phyloP scores from a whole-genome alignment of 169 alveolate species.

The Cryptosporidium parvum region DNA sequence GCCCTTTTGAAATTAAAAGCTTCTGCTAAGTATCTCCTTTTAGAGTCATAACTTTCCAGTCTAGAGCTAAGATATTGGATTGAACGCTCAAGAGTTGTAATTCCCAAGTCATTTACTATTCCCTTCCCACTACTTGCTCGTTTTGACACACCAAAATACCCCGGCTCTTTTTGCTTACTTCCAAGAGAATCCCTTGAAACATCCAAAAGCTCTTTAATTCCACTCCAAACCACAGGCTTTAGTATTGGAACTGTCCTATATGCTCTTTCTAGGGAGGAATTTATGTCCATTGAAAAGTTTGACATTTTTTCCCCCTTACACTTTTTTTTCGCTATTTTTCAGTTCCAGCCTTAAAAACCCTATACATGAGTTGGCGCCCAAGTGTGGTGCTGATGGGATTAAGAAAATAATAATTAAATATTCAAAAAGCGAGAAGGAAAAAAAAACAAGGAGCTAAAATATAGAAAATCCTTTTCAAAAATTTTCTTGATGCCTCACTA shows the following conservation, averaged over 20 bases:
- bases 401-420: background rate
- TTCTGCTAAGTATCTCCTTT: slow-evolving; percentile 33
- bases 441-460: background rate
- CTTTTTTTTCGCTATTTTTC: background rate
- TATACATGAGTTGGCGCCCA: slow-evolving; percentile 45
- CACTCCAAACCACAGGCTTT: slow-evolving; percentile 64
- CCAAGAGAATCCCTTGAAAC: slow-evolving; percentile 31
- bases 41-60: slow-evolving; percentile 55
- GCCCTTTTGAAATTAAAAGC: slow-evolving; percentile 43
- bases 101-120: slow-evolving; percentile 43
- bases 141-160: background rate
- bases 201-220: slow-evolving; percentile 50
- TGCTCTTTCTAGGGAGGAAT: slow-evolving; percentile 70
- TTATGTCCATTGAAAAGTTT: slow-evolving; percentile 24
- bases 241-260: slow-evolving; percentile 67
- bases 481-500: too few species aligned
- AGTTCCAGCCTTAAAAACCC: background rate
- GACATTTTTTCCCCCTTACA: slow-evolving; percentile 18
- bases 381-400: slow-evolving; percentile 21
- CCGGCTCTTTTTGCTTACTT: slow-evolving; percentile 26
- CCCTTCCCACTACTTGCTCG: slow-evolving; percentile 58
- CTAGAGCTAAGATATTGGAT: slow-evolving; percentile 38
- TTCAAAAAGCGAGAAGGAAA: background rate
- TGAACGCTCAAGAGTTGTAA: slow-evolving; percentile 56
- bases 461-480: background rate